Evolutionary conservation across 2,329 filamentous ascomycete genomes (phyloP).

Genomic region (Sarocladiaceae sp.): DNA sequence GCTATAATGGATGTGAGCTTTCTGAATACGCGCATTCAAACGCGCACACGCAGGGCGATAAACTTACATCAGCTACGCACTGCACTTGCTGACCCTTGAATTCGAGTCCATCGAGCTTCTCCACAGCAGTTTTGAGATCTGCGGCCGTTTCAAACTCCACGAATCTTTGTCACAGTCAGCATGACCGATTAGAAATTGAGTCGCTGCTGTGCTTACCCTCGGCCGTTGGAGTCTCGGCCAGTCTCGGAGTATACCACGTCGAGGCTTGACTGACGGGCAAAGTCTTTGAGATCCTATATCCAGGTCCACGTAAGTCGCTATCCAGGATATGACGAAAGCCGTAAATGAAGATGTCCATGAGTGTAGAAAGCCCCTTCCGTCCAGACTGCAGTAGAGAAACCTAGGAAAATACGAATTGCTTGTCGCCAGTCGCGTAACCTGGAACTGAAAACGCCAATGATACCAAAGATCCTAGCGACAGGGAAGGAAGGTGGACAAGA

Average conservation of each 20-base stretch:
- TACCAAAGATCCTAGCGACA: constrained; percentile 5
- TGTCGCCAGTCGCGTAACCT: background rate
- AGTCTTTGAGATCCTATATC: constrained; percentile 98
- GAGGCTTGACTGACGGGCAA: constrained; percentile 91
- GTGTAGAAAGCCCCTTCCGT: background rate
- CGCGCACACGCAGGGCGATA: too few species aligned
- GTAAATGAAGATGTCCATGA: constrained; percentile 14
- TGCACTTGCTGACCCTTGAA: constrained; percentile 87
- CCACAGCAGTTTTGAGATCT: constrained; percentile 85
- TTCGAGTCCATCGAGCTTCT: constrained; percentile 88
- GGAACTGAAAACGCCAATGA: background rate
- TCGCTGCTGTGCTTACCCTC: constrained; percentile 65
- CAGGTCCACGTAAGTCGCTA: constrained; percentile 75
- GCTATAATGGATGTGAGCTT: constrained; percentile 42
- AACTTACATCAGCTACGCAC: constrained; percentile 80
- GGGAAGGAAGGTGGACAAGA: constrained; percentile 11
- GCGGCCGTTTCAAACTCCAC: constrained; percentile 95
- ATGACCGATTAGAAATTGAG: constrained; percentile 13
- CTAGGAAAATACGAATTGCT: background rate
- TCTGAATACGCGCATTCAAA: too few species aligned
- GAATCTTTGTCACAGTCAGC: constrained; percentile 55
- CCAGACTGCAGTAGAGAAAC: background rate
- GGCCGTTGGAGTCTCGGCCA: constrained; percentile 83
- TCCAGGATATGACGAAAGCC: constrained; percentile 40
- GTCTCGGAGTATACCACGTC: constrained; percentile 99